Evolutionary conservation across 371 early-diverging fungal species (phyloP), one percentile per base, ranked within the genome.

Genomic region (Sporodiniella umbellata): DNA sequence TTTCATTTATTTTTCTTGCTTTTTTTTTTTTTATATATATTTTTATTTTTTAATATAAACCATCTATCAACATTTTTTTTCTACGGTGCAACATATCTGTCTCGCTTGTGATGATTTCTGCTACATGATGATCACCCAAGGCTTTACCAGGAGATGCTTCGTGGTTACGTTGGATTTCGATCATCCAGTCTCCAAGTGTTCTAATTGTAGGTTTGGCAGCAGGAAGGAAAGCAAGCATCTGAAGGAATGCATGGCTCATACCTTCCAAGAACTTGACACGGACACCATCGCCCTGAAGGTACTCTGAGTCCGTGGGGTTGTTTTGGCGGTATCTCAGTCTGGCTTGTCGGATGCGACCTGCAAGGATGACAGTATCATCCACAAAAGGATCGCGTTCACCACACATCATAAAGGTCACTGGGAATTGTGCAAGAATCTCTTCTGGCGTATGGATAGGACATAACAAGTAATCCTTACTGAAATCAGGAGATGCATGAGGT

Each of bases 301-400:
- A 59, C 21, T 61, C 51, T 8, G 50, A 44, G n/a, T 58, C 50
- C 28, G 70, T 23, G 23, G 64, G 59, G 45, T 70, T 24, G 42
- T 55, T 26, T 26, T 48, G 58, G 26, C 54, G 40, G 7, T 54
- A 68, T 15, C 53, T 43, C 8, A 72, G 66, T 58, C 86, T 88
- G 24, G 94, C 93, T 26, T 85, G 83, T 38, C 96, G 86, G 30
- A 96, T 69, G 11, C 94, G 83, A 6, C 88, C 93, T 14, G 93
- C 94, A 64, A 96, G 88, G 18, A 96, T 75, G 12, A 96, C 87
- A 1, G 96, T 90, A 64, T 98, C 98, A 64, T 98, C 98, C 1
- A 96, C 92, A 19, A 98, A 78, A 0, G 98, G 98, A 66, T 98
- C 98, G 53, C 89, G 90, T 57, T 96, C 97, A 43, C 98, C 98